These are phyloP conservation scores for Xylaria sp. DNA, from an alignment of 2,329 filamentous ascomycete species.

Conservation along the genomic window DNA sequence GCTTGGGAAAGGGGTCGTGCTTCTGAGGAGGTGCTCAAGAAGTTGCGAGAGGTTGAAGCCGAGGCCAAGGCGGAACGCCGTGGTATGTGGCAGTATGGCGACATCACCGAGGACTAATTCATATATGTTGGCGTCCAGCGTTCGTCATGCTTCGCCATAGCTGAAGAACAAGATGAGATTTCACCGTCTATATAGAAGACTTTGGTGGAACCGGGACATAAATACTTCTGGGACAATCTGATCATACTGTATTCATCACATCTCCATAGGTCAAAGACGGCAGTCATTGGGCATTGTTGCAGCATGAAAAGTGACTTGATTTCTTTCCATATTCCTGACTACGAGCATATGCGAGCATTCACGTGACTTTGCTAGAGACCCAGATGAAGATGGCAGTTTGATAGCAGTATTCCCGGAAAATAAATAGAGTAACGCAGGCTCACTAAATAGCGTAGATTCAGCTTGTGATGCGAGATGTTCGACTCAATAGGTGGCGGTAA, in stretches of 20 bases:
- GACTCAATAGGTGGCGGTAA: neutral
- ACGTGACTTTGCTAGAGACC: slow-evolving; percentile 11
- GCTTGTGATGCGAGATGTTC: neutral
- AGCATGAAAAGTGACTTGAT: slow-evolving; percentile 24
- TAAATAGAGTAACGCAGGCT: neutral
- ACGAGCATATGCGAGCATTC: slow-evolving; percentile 16
- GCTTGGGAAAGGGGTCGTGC: slow-evolving; percentile 82
- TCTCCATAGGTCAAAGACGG: slow-evolving; percentile 15
- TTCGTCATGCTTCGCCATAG: neutral
- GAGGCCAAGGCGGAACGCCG: slow-evolving; percentile 82
- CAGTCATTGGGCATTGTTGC: slow-evolving; percentile 17
- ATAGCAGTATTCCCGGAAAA: slow-evolving; percentile 12
- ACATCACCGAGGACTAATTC: slow-evolving; percentile 85
- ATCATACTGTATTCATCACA: slow-evolving; percentile 27
- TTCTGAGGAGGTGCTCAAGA: slow-evolving; percentile 76
- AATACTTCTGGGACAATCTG: slow-evolving; percentile 15
- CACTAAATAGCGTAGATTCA: neutral
- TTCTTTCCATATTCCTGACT: slow-evolving; percentile 13
- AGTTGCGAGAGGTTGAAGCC: slow-evolving; percentile 77
- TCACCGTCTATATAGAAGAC: slow-evolving; percentile 4
- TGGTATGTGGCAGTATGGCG: slow-evolving; percentile 99
- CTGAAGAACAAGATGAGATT: neutral
- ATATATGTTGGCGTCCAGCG: neutral
- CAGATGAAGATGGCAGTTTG: neutral
- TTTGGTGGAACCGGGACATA: slow-evolving; percentile 20